phyloP scores from a whole-genome alignment of 192 early-diverging fungal species.

The Jimgerdemannia flammicorona region DNA sequence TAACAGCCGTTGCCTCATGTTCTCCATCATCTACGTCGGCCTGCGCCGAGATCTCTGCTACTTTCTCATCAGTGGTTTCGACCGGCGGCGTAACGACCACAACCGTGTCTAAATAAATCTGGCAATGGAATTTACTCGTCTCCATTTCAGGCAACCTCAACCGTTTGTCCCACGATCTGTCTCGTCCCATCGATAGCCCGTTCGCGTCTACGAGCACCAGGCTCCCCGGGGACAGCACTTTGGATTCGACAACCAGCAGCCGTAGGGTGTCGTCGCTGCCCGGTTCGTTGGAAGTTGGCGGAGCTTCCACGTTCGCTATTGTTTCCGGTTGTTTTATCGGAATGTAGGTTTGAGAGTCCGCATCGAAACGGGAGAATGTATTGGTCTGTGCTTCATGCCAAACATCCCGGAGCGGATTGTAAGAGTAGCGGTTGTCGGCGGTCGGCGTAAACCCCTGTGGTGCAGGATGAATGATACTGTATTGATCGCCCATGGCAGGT shows the following conservation, averaged over 20 bases:
- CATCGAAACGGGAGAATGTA: not conserved
- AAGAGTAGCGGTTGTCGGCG: not conserved
- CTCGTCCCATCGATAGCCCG: conserved; percentile 59
- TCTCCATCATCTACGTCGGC: conserved; percentile 6
- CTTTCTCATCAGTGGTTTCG: conserved; percentile 21
- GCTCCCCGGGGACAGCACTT: conserved; percentile 31
- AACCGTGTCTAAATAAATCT: conserved; percentile 41
- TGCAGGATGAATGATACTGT: not conserved
- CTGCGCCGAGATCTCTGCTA: conserved; percentile 20
- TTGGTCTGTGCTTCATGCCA: not conserved
- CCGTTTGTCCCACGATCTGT: conserved; percentile 44
- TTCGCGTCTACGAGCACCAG: conserved; percentile 51
- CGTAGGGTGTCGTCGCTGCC: conserved; percentile 42
- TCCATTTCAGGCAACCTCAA: conserved; percentile 62
- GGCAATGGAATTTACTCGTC: conserved; percentile 61
- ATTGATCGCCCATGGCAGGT: not conserved
- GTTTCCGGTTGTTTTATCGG: not conserved
- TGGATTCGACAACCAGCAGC: conserved; percentile 57
- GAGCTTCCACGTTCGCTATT: not conserved
- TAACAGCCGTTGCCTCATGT: not conserved
- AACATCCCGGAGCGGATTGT: not conserved
- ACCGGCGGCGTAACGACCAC: conserved; percentile 1
- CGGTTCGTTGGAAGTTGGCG: conserved; percentile 16
- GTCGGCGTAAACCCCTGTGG: not conserved
- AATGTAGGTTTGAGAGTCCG: not conserved